A percentile compares a stretch with the other conserved stretches of the same genome.
These are phyloP conservation scores for Jamesozyma hellenica DNA, from an alignment of 805 yeast genomes.

Conservation along the genomic window DNA sequence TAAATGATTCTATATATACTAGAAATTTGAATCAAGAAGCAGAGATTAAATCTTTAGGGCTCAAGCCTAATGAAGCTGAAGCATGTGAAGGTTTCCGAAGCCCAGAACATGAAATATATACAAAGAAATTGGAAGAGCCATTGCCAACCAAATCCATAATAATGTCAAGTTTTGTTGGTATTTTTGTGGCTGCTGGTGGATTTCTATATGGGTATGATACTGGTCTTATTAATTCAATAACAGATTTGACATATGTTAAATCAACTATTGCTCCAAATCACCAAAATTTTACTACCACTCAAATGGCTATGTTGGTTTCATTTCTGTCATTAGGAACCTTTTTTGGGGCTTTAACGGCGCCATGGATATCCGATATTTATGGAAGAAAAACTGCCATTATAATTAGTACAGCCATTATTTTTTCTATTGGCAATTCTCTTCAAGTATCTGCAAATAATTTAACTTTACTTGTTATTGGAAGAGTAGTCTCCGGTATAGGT, in stretches of 20 bases:
- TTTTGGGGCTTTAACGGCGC: constrained; percentile 51
- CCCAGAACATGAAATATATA: constrained; percentile 1
- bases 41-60: background rate
- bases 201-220: constrained; percentile 85
- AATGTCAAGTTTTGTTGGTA: constrained; percentile 64
- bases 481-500: constrained; percentile 61
- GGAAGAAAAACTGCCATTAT: constrained; percentile 68
- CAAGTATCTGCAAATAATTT: constrained; percentile 50
- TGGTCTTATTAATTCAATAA: constrained; percentile 68
- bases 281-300: constrained; percentile 43
- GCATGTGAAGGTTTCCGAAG: background rate
- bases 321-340: constrained; percentile 75
- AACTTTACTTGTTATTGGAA: constrained; percentile 56
- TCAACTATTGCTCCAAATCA: constrained; percentile 42
- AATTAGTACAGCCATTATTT: constrained; percentile 48
- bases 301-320: constrained; percentile 65
- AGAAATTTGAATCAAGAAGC: background rate
- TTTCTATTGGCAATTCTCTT: constrained; percentile 59
- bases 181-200: constrained; percentile 83
- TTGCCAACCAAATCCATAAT: constrained; percentile 39
- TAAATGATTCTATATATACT: background rate
- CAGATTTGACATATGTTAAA: constrained; percentile 65
- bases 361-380: constrained; percentile 54
- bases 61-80: background rate
- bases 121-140: constrained; percentile 14